Evolutionary conservation across 1,284 basidiomycete genomes (phyloP), one percentile per base, ranked within the genome.

Genomic region (Boletus mariae): DNA sequence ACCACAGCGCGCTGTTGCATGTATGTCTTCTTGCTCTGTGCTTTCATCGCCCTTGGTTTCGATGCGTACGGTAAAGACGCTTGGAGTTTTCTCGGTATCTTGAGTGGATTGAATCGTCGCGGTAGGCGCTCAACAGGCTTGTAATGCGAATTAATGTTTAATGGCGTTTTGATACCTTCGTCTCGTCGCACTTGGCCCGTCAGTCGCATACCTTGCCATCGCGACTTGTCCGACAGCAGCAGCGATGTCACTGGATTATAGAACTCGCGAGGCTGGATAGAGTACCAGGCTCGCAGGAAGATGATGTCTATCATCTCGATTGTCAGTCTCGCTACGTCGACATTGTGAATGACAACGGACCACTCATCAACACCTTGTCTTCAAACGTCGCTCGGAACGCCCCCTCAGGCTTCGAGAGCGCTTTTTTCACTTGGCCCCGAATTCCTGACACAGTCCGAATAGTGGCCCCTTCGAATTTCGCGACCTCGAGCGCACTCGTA

Each of bases 381-480:
- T 99, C 96, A 69, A 99, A 99, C 1, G 96, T 94, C 1, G 96
- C 96, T 59, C 97, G 80, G 79, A 92, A 98, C 10, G 92, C 85
- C 3, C 97, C 97, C 60, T 98, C 95, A 0, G 96, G 95, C 69
- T 95, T 98, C 8, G 87, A 76, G 20, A 98, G 75, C 3, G 92
- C 94, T 71, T 96, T 97, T 77, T 99, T 99, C 47, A 99, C 84
- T 72, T 98, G 95, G 17, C 96, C 96, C 37, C 97, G 78, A 55
- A 99, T 92, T 5, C 96, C 97, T 5, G 92, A 95, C 8, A 99
- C 97, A 0, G 97, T 99, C 59, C 88, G 80, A 55, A 99, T 84
- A 68, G 92, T 93, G 12, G 96, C 97, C 10, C 97, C 97, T 71
- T 99, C 97, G 63, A 99, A 99, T 72, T 98, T 98, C 56, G 95